Conservation (phyloP, 257 asterid species). For the Jasminum sambac region DNA sequence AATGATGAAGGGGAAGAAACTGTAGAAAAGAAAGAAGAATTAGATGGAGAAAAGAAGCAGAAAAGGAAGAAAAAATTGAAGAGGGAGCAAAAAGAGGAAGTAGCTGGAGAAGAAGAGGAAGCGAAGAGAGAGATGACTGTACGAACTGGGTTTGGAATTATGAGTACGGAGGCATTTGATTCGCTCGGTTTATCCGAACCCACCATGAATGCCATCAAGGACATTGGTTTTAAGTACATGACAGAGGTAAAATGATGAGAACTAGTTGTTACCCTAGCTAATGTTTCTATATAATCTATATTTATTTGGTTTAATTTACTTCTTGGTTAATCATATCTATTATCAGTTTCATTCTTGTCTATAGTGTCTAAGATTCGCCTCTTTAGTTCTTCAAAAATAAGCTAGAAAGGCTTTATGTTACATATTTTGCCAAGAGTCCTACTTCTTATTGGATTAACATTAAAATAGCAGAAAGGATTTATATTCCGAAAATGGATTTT, state of each 20-base stretch:
- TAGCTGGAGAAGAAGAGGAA: conserved; percentile 21
- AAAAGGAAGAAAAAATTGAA: conserved; percentile 17
- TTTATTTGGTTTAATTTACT: neutral
- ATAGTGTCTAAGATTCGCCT: neutral
- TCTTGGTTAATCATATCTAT: neutral
- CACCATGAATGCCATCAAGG: conserved; percentile 75
- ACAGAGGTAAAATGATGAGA: conserved; percentile 61
- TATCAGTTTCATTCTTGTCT: neutral
- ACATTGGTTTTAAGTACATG: conserved; percentile 72
- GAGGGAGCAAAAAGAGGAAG: conserved; percentile 25
- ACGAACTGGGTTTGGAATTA: conserved; percentile 65
- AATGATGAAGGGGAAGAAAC: conserved; percentile 19
- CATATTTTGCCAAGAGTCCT: neutral
- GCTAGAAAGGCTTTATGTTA: neutral
- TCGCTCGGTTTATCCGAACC: conserved; percentile 55
- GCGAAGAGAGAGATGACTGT: conserved; percentile 39
- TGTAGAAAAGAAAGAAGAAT: conserved; percentile 19
- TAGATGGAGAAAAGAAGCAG: conserved; percentile 32
- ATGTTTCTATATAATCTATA: neutral
- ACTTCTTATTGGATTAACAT: conserved; percentile 4
- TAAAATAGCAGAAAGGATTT: neutral
- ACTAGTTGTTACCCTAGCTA: neutral
- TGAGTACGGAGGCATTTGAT: conserved; percentile 68
- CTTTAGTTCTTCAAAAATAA: neutral
- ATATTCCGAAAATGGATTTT: neutral